phyloP scores from a whole-genome alignment of 805 yeast genomes.

The Priceomyces medius region DNA sequence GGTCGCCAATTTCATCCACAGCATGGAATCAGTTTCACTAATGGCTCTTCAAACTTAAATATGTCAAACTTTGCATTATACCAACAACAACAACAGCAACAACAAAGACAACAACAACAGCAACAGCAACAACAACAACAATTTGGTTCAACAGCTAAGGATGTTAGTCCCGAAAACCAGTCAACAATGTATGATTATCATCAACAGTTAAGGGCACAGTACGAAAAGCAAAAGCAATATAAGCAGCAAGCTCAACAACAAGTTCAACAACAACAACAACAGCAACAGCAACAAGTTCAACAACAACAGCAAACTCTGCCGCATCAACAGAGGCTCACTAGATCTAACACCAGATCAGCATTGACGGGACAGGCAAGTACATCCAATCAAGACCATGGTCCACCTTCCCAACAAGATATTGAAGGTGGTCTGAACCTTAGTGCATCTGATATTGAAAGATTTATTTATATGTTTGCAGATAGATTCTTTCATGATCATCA shows the following conservation, averaged over 20 bases:
- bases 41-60: constrained; percentile 14
- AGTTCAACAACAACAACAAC: constrained; percentile 12
- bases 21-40: constrained; percentile 24
- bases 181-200: constrained; percentile 16
- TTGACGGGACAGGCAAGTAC: constrained; percentile 3
- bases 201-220: constrained; percentile 23
- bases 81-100: constrained; percentile 11
- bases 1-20: constrained; percentile 27
- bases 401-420: constrained; percentile 2
- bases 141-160: constrained; percentile 4
- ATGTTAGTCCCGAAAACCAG: constrained; percentile 3
- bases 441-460: constrained; percentile 38
- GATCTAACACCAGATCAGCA: constrained; percentile 6
- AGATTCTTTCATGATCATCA: constrained; percentile 40
- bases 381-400: constrained; percentile 4
- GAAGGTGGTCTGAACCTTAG: constrained; percentile 13
- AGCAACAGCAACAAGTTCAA: constrained; percentile 9
- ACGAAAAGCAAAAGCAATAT: constrained; percentile 23
- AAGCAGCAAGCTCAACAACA: constrained; percentile 11
- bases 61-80: constrained; percentile 16
- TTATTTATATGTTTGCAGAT: constrained; percentile 42
- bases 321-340: constrained; percentile 9
- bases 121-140: constrained; percentile 6
- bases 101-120: constrained; percentile 5
- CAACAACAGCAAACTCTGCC: constrained; percentile 10